Evolutionary conservation across 1,284 basidiomycete genomes (phyloP), one percentile per base, ranked within the genome.

Genomic region (Pholiota adiposa): DNA sequence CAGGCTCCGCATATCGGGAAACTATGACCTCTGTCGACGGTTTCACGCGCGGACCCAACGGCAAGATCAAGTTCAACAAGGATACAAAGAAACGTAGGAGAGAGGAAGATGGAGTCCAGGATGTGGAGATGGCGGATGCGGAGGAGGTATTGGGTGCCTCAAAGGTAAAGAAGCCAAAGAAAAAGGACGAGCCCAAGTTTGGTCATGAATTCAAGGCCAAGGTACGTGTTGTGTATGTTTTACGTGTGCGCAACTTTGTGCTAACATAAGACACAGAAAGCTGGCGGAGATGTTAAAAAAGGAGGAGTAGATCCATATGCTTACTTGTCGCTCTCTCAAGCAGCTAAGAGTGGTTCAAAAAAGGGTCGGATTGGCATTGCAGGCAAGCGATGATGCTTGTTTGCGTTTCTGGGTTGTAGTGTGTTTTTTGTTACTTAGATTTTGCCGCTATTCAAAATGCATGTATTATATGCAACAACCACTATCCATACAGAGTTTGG

Each of bases 41-140:
- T 5, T 94, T 95, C 75, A 89, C 86, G 1, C 87, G 94, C 31
- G 93, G 93, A 34, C 81, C 88, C 1, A 88, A 88, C 61, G 97
- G 97, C 18, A 87, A 86, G 36, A 79, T 98, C 71, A 97, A 95
- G 76, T 97, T 98, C 79, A 94, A 98, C 80, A 98, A 98, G 78
- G 93, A 98, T 71, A 97, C 93, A 25, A 97, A 96, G 77, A 93
- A 95, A 70, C 84, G 92, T 59, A 77, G 95, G 61, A 83, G 89
- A 55, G 84, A 84, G 61, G 89, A 88, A 65, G 85, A 83, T 23
- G 84, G 59, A 16, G 62, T 55, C n/a, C 56, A 80, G 40, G 92
- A 94, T 66, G 77, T 92, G 49, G 91, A 90, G 67, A 92, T 92
- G 87, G 87, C 73, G 7, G 77, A 80, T 61, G 65, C 52, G 11